Percentiles rank a stretch among this genome's conserved stretches.
phyloP scores from a whole-genome alignment of 2,329 filamentous ascomycete species.

The Fusarium goolgardi region DNA sequence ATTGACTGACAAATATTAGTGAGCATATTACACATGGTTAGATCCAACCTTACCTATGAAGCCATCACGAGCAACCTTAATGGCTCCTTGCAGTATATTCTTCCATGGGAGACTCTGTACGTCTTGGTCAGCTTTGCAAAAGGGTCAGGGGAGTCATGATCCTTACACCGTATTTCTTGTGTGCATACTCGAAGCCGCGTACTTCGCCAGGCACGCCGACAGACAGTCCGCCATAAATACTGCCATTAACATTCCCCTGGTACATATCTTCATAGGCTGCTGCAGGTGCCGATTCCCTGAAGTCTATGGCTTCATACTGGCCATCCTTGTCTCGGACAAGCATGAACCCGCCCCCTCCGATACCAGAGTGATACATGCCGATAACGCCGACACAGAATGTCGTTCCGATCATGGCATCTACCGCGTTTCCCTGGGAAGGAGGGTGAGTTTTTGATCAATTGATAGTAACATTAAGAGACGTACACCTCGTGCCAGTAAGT shows the following conservation, averaged over 20 bases:
- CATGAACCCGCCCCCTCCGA: constrained; percentile 93
- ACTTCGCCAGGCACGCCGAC: constrained; percentile 80
- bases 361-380: constrained; percentile 82
- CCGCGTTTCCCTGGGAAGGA: constrained; percentile 72
- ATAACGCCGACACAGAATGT: constrained; percentile 80
- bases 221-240: constrained; percentile 78
- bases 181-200: constrained; percentile 81
- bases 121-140: constrained; percentile 2
- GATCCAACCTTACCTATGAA: constrained; percentile 62
- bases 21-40: neutral
- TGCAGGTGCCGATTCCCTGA: constrained; percentile 86
- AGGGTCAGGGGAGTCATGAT: constrained; percentile 2
- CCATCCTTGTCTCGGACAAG: constrained; percentile 78
- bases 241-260: constrained; percentile 72
- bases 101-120: constrained; percentile 72
- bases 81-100: constrained; percentile 77
- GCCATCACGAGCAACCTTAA: constrained; percentile 77
- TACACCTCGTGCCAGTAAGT: constrained; percentile 67
- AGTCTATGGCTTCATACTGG: constrained; percentile 88
- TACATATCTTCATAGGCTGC: constrained; percentile 90
- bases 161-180: constrained; percentile 73
- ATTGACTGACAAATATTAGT: constrained; percentile 62
- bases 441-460: neutral
- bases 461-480: constrained; percentile 33
- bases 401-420: constrained; percentile 79